These are phyloP conservation scores for Coemansia biformis DNA, from an alignment of 192 early-diverging fungal species.

Conservation along the genomic window DNA sequence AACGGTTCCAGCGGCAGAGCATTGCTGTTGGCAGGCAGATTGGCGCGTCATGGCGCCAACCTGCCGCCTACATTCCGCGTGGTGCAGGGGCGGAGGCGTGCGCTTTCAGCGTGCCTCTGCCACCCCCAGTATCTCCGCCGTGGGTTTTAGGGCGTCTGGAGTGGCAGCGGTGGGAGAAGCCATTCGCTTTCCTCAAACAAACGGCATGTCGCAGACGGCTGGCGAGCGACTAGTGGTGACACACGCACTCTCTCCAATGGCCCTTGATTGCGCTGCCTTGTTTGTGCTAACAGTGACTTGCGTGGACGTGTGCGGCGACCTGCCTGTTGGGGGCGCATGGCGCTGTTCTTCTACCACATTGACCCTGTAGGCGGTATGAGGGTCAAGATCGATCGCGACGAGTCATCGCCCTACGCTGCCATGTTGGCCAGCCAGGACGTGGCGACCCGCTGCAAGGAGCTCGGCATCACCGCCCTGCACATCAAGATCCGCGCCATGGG, in stretches of 20 bases:
- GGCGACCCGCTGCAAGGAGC: constrained; percentile 96
- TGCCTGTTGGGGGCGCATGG: background rate
- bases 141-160: constrained; percentile 39
- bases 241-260: constrained; percentile 59
- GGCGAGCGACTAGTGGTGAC: constrained; percentile 59
- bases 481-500: constrained; percentile 99
- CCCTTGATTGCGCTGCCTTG: constrained; percentile 15
- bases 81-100: too few species aligned
- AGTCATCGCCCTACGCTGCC: constrained; percentile 99
- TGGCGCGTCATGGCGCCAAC: too few species aligned
- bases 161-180: background rate
- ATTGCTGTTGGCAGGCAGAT: background rate
- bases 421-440: constrained; percentile 99
- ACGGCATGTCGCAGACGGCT: constrained; percentile 35
- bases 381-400: constrained; percentile 99
- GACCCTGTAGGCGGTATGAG: constrained; percentile 90
- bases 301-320: too few species aligned
- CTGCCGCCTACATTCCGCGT: too few species aligned
- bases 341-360: background rate
- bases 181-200: too few species aligned
- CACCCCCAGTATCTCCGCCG: constrained; percentile 28
- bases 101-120: background rate
- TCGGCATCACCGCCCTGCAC: constrained; percentile 99
- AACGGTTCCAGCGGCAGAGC: too few species aligned
- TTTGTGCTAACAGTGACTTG: background rate